These are phyloP conservation scores for Leccinum insolens DNA, from an alignment of 1,284 basidiomycete species.

Conservation along the genomic window DNA sequence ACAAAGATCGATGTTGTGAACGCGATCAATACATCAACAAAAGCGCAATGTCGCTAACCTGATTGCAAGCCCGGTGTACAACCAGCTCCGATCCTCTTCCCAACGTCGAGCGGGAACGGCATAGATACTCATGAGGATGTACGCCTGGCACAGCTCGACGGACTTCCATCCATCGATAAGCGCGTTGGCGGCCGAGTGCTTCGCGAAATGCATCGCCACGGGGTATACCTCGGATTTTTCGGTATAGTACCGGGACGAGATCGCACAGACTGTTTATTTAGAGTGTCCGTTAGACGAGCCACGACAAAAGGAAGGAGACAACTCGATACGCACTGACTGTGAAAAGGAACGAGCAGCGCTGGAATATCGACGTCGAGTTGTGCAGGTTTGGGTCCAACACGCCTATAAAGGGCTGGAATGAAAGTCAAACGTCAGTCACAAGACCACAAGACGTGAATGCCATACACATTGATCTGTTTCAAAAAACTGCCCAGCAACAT, in stretches of 20 bases:
- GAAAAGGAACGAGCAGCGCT: slow-evolving; percentile 80
- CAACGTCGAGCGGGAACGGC: no score
- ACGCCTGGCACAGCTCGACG: no score
- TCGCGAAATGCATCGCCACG: no score
- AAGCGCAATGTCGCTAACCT: no score
- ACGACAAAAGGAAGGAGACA: not conserved
- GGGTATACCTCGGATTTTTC: slow-evolving; percentile 55
- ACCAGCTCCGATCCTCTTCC: no score
- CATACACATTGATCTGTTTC: slow-evolving; percentile 66
- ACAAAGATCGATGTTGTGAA: slow-evolving; percentile 72
- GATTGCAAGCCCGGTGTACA: no score
- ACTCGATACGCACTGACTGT: slow-evolving; percentile 65
- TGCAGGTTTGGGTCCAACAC: slow-evolving; percentile 75
- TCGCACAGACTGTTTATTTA: slow-evolving; percentile 62
- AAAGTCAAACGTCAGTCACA: slow-evolving; percentile 3
- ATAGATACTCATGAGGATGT: no score
- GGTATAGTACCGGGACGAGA: slow-evolving; percentile 73
- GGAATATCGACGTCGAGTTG: slow-evolving; percentile 71
- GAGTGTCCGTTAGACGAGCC: slow-evolving; percentile 1
- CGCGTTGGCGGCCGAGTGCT: no score
- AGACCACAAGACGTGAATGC: not conserved
- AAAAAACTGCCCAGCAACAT: slow-evolving; percentile 54
- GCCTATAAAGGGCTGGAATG: slow-evolving; percentile 66
- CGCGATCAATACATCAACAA: slow-evolving; percentile 41
- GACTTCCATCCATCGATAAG: no score